A percentile compares a stretch with the other conserved stretches of the same genome.
These are phyloP conservation scores for Purpureocillium lavendulum DNA, from an alignment of 2,329 filamentous ascomycete species.

Conservation along the genomic window DNA sequence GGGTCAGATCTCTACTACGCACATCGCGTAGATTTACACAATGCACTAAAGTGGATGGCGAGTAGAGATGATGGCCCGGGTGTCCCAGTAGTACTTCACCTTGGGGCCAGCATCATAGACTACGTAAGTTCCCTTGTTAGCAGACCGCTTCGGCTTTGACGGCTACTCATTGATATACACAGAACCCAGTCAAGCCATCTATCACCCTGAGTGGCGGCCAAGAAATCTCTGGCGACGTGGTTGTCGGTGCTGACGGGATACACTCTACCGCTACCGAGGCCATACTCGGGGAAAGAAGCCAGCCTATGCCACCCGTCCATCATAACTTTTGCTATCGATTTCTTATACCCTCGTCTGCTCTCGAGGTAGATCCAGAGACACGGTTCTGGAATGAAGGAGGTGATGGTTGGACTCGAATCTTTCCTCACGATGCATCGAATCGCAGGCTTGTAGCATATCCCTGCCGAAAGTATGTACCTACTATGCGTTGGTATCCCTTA, in stretches of 20 bases:
- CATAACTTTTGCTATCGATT: constrained; percentile 28
- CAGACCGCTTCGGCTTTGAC: no score
- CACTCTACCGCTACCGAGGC: constrained; percentile 22
- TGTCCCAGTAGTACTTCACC: constrained; percentile 14
- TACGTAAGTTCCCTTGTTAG: constrained; percentile 16
- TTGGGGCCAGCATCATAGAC: constrained; percentile 13
- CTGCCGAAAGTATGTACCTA: constrained; percentile 19
- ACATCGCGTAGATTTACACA: constrained; percentile 32
- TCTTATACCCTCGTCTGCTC: constrained; percentile 17
- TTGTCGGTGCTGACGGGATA: constrained; percentile 38
- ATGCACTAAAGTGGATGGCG: constrained; percentile 23
- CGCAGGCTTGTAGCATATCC: constrained; percentile 23
- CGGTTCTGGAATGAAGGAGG: constrained; percentile 18
- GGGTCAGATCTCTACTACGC: constrained; percentile 24
- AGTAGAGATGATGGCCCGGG: constrained; percentile 16
- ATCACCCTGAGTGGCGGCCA: constrained; percentile 20
- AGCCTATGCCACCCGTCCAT: constrained; percentile 14
- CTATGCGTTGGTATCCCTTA: no score
- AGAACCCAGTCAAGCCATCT: constrained; percentile 16
- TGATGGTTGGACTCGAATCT: constrained; percentile 16
- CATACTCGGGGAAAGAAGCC: constrained; percentile 17
- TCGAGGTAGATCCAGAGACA: constrained; percentile 23
- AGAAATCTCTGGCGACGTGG: constrained; percentile 23
- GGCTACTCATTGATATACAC: no score
- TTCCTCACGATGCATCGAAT: constrained; percentile 11